Conservation (phyloP, 768 basidiomycete species). For the Mycena filopes region DNA sequence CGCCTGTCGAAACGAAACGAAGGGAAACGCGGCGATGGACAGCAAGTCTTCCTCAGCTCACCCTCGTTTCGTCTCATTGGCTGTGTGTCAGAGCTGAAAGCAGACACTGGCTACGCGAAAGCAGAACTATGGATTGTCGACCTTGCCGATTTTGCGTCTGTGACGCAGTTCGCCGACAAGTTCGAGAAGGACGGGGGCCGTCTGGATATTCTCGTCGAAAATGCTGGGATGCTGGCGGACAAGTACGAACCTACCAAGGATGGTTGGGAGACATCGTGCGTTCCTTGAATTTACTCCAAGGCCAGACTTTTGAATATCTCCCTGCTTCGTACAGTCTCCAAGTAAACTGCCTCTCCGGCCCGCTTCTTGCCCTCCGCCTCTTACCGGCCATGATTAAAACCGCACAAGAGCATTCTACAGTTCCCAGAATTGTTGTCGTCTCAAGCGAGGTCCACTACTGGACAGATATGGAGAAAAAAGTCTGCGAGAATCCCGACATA, state of each 20-base stretch:
- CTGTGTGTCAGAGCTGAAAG: slow-evolving; percentile 34
- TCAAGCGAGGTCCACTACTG: slow-evolving; percentile 39
- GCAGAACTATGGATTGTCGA: slow-evolving; percentile 46
- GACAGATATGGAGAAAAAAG: background rate
- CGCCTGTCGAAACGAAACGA: slow-evolving; percentile 10
- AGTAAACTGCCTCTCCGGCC: slow-evolving; percentile 44
- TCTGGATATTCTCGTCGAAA: slow-evolving; percentile 19
- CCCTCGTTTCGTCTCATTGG: background rate
- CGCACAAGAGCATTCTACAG: slow-evolving; percentile 13
- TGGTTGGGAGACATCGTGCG: background rate
- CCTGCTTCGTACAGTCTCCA: slow-evolving; percentile 21
- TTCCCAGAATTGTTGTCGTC: slow-evolving; percentile 36
- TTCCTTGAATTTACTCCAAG: background rate
- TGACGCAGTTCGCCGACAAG: slow-evolving; percentile 41
- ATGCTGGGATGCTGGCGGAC: background rate
- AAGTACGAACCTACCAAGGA: background rate
- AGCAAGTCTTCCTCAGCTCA: background rate
- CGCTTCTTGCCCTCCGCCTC: slow-evolving; percentile 41
- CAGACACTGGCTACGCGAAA: slow-evolving; percentile 34
- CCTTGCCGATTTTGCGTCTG: slow-evolving; percentile 39
- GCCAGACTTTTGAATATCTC: slow-evolving; percentile 32
- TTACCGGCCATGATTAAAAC: slow-evolving; percentile 41
- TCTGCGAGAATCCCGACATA: slow-evolving; percentile 23
- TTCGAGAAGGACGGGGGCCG: slow-evolving; percentile 23
- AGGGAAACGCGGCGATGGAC: background rate